These are phyloP conservation scores for Boletus smithii DNA, from an alignment of 1,284 basidiomycete species.

Conservation along the genomic window DNA sequence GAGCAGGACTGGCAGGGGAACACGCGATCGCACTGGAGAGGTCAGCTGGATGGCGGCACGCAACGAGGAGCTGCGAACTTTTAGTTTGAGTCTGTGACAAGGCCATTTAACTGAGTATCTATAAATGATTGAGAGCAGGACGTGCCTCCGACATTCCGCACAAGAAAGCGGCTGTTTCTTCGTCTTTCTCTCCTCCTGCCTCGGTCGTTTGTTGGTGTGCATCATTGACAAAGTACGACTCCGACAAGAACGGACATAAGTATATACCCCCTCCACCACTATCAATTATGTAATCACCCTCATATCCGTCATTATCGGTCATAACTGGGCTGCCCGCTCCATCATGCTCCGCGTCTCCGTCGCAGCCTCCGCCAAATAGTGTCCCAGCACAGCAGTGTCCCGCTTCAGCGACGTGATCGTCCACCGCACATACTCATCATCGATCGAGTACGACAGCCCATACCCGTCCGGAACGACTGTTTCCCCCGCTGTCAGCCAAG, in stretches of 20 bases:
- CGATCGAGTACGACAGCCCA: constrained; percentile 91
- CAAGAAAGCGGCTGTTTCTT: constrained; percentile 50
- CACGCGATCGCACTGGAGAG: constrained; percentile 50
- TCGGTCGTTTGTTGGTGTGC: constrained; percentile 30
- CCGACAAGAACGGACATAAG: constrained; percentile 32
- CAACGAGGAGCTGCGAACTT: constrained; percentile 30
- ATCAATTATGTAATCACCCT: constrained; percentile 26
- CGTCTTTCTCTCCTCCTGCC: constrained; percentile 25
- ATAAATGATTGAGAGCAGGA: too few species aligned
- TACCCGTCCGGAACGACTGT: constrained; percentile 87
- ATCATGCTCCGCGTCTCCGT: constrained; percentile 75
- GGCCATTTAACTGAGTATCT: too few species aligned
- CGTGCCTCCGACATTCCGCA: constrained; percentile 56
- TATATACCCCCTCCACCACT: constrained; percentile 8
- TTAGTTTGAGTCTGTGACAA: constrained; percentile 43
- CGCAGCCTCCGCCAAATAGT: constrained; percentile 77
- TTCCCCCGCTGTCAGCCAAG: constrained; percentile 2
- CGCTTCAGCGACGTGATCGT: constrained; percentile 83
- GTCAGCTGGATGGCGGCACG: constrained; percentile 2
- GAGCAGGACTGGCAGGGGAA: constrained; percentile 54
- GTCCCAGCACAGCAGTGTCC: constrained; percentile 60
- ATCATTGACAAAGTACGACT: constrained; percentile 24
- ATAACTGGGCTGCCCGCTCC: constrained; percentile 52
- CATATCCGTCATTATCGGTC: constrained; percentile 16
- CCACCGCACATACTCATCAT: constrained; percentile 86